Base-by-base conservation (phyloP, 2,329 filamentous ascomycete species). In the Dactylellina parvicollis region DNA sequence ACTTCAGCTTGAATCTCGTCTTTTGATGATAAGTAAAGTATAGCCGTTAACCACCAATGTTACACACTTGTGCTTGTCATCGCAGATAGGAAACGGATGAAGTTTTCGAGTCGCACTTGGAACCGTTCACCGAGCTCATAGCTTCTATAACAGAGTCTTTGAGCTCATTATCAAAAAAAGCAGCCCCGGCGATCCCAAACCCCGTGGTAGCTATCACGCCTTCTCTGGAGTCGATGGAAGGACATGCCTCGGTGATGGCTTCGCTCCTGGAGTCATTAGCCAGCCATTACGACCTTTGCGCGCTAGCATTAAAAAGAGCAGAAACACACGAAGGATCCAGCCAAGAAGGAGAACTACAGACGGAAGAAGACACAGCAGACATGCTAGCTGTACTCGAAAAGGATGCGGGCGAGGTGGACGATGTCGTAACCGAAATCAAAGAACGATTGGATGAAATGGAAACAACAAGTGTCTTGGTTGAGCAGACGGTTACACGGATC, bases 331-430 rank as follows among this genome's bases (percentile, higher is more conserved):
- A 32, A 16, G 69, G 69, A 20, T 72, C 66, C 3, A 72, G 66
- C 42, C 54, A 73, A 28, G 60, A 66, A 44, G 55, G 49, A 1
- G 60, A 50, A 14, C 47, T 47, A 9, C 60, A 66, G 32, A 61
- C 69, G 2, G 69, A 73, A 55, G 60, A 66, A 56, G 69, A 73
- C 78, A 88, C 92, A 20, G 84, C 85, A 14, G 91, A 97, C 77
- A 94, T 98, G 88, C 84, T 98, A 9, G 85, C 86, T 28, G 89
- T 99, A 0, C 86, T 99, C 1, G 84, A 87, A 42, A 88, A 89
- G 70, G 92, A 95, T 77, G 86, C 88, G 0, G 82, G 83, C 4
- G 85, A 89, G 77, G 88, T 90, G 1, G 86, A 87, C n/a, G 86
- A 87, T 66, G 88, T 89, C 1, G 86, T 90, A 4, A 82, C 82